Base-by-base conservation (phyloP, 148 eudicot species). In the Diospyros kaki region DNA sequence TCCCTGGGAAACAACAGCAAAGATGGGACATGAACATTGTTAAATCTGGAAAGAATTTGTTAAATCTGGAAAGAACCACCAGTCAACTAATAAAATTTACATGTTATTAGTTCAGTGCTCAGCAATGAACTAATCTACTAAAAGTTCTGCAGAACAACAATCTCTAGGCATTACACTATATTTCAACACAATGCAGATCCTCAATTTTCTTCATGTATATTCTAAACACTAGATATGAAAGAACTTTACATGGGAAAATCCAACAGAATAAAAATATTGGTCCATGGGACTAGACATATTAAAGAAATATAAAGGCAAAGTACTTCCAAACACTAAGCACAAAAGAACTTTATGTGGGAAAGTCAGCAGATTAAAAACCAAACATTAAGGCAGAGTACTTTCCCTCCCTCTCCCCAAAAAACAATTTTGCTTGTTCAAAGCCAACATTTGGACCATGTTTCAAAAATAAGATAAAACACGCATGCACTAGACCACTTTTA, bases 1-100 rank as follows among this genome's bases (percentile, higher is more conserved):
- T 94, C 98, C 85, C 98, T 94, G 80, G 39, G 75, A 6, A 41
- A 45, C 38, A 62, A 75, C 14, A 78, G n/a, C 65, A 58, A 8
- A 6, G 55, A 40, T 45, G 72, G 44, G 46, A 28, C 17, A 52
- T 59, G 39, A 50, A 45, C 39, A 9, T 73, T 46, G 62, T 9
- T 58, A 75, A 51, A 71, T 40, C 15, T 58, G 42, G 11, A 40
- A 11, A 66, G 4, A 48, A 76, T n/a, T 15, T 48, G 7, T 48
- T 48, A 7, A 48, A 48, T 48, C 4, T 48, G 4, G 52, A 48
- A 48, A 48, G 52, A 48, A 48, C 8, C 52, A 48, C 6, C 52
- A 48, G 52, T 8, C 52, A 8, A 0, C 52, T 48, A 48, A 48
- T 48, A 48, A 48, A 48, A 48, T 48, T 4, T 4, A 48, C 52